Evolutionary conservation across 345 rosid genomes (phyloP), one percentile per base, ranked within the genome.

Genomic region (Capsella bursapastoris): DNA sequence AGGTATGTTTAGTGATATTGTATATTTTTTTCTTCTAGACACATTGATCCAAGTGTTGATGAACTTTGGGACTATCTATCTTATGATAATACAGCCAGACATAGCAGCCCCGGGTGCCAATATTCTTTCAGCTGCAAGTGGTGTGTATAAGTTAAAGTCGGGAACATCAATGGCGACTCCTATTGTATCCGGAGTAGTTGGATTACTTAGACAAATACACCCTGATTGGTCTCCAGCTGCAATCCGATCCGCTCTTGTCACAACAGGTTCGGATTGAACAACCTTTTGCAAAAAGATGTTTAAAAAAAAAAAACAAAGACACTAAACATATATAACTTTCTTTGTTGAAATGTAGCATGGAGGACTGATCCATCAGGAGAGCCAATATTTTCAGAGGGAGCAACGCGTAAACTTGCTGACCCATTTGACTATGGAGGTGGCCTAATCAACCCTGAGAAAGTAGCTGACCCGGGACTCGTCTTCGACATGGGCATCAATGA

Each of bases 351-450:
- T 64, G 57, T 43, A 83, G 84, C 78, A 40, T 66, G 78, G 84
- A 83, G 75, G 48, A 79, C 75, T 0, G 78, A 83, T 72, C 84
- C 86, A 62, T 79, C 44, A n/a, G 83, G 85, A 27, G 76, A 64
- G 55, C 90, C 84, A 14, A 83, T 88, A 73, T 80, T 82, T 28
- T 82, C 93, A 3, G 87, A 85, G 6, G 91, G 86, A 68, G 78
- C 82, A 37, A 84, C 79, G 5, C 72, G 38, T 5, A 67, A 90
- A 73, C 75, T 74, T 9, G 95, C 92, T 8, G 79, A 86, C 48
- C 86, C 94, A 1, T 91, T 91, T 18, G 90, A 91, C 68, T 80
- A 64, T 16, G 97, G 97, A 64, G 89, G 92, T 18, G 94, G 94
- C 15, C 75, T 81, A 6, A 78, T 72, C 37, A 83, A 85, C 64